Conservation (phyloP, 345 rosid genomes). For the Hibiscus syriacus region DNA sequence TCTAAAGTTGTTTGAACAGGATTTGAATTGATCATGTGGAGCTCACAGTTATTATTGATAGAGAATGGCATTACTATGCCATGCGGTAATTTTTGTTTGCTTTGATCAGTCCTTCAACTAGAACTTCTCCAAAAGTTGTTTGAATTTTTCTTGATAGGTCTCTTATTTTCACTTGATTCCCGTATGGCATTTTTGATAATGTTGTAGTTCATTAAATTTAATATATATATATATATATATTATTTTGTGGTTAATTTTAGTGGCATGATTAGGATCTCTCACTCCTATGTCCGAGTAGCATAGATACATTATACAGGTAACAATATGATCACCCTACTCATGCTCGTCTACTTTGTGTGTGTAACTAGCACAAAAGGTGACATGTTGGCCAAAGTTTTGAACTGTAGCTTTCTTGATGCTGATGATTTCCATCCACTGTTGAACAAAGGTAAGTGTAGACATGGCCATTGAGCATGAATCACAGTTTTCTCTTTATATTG, state of each 20-base stretch:
- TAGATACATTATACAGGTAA: background rate
- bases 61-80: background rate
- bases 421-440: slow-evolving; percentile 75
- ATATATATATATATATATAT: background rate
- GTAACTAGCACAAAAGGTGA: slow-evolving; percentile 59
- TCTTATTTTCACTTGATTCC: background rate
- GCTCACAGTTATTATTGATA: background rate
- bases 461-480: background rate
- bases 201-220: background rate
- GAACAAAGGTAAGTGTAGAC: slow-evolving; percentile 49
- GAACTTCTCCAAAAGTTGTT: background rate
- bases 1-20: background rate
- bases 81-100: background rate
- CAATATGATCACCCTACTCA: background rate
- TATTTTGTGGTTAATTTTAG: background rate
- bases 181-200: background rate
- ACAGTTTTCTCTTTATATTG: background rate
- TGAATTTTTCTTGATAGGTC: background rate
- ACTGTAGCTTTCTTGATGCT: slow-evolving; percentile 66
- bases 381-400: slow-evolving; percentile 44
- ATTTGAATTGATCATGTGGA: background rate
- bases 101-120: background rate
- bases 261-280: background rate
- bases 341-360: background rate
- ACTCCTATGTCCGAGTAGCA: background rate